Evolutionary conservation across 2,329 filamentous ascomycete species (phyloP), one percentile per base, ranked within the genome.

Genomic region (Thermoascus crustaceus): DNA sequence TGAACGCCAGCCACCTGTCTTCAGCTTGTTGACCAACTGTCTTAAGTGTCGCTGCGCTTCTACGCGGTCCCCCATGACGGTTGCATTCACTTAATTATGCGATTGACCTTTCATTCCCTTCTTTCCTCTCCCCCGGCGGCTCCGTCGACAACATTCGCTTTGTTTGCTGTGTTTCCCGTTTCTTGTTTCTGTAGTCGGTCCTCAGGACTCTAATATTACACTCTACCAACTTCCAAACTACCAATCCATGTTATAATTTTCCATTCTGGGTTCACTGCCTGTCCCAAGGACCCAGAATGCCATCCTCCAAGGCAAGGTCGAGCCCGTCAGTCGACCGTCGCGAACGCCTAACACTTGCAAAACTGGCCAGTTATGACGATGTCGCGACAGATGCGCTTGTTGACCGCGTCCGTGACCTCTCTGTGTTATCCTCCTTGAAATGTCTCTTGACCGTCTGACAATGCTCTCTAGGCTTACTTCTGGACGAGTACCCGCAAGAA

Each of bases 401-500:
- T 42, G 91, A 98, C 64, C 86, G 89, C 67, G 89, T 95, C 74
- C 65, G 83, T 73, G 26, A 40, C 36, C 25, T 38, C 31, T 44
- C 32, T 41, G 39, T 34, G 35, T 19, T 21, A 8, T 6, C 4
- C 18, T 9, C 30, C 30, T 38, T 29, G 10, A 40, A 27, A 4
- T 29, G 9, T 37, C 3, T 19, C 20, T 9, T 24, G 35, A 8
- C 22, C 4, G 10, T 31, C 31, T 40, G 14, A 41, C 48, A 23
- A 19, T 42, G 22, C 35, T 38, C 13, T 27, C 11, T 47, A 95
- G 89, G 82, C 86, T 7, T 95, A 85, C 63, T 98, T 91, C 69
- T 96, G 91, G 89, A 89, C 89, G 4, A 84, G 77, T 3, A 94
- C 95, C 40, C 88, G 89, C 45, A 98, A 98, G 64, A 94, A 96